Base-by-base conservation (phyloP, 441 rosid species). In the Gossypium lobatum region DNA sequence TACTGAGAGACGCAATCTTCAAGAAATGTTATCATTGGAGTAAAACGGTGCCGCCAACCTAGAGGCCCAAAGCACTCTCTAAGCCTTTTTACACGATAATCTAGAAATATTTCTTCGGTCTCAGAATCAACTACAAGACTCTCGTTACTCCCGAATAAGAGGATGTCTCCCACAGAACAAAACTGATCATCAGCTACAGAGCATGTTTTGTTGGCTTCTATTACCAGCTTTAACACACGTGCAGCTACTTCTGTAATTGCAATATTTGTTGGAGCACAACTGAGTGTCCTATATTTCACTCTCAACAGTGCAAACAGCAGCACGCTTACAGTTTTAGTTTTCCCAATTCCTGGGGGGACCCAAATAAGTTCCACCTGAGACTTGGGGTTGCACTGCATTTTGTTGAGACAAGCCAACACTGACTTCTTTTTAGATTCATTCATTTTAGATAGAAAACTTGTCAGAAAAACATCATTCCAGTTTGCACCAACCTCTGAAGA, bases 281-380 rank as follows among this genome's bases (percentile, higher is more conserved):
- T 73, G 62, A 90, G 73, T 2, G 86, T 80, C 79, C 85, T 83
- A 42, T 78, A 80, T 23, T 72, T 80, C 63, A 64, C 68, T 37
- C 66, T 81, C 46, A 85, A 72, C 55, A 91, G 85, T 18, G 31
- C 18, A 53, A 45, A 77, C 20, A 89, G 83, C 66, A 91, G 74
- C 26, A 62, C 64, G 0, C 86, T 76, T 0, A 86, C 76, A 2
- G 83, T 86, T 76, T 81, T 88, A 5, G 93, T 88, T 70, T 91
- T 91, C 58, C 97, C 91, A 0, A 91, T 92, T 3, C 93, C 92
- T 0, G 93, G 91, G 0, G 92, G 91, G 4, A 92, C 97, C 93
- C 89, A 87, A 34, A 90, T 84, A 25, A 88, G 84, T 18, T 86
- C 81, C 9, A 85, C 80, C 23, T 71, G 16, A 2, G 81, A 58